Evolutionary conservation across 768 basidiomycete genomes (phyloP).

Genomic region (Dioszegia aurantiaca): DNA sequence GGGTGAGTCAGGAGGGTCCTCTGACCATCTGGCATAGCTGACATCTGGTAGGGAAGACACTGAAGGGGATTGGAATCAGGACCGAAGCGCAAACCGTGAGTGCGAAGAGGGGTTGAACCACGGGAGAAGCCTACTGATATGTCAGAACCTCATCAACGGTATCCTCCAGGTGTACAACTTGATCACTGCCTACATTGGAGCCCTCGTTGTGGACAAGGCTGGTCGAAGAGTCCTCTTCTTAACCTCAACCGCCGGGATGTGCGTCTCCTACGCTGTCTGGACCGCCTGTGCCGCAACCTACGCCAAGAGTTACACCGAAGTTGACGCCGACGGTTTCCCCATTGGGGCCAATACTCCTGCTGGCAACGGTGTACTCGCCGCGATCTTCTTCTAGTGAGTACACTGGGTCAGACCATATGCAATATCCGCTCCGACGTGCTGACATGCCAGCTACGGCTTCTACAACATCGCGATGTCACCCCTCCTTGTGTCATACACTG

Average conservation of each 20-base stretch:
- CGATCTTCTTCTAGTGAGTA: constrained; percentile 38
- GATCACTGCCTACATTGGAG: constrained; percentile 7
- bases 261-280: constrained; percentile 21
- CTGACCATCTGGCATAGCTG: no score
- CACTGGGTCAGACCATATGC: neutral
- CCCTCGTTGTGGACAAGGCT: constrained; percentile 40
- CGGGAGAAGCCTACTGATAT: neutral
- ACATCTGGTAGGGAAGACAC: constrained; percentile 34
- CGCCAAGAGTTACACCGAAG: constrained; percentile 24
- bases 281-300: constrained; percentile 37
- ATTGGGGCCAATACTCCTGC: constrained; percentile 29
- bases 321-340: constrained; percentile 28
- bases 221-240: constrained; percentile 44
- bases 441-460: constrained; percentile 36
- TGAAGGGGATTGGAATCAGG: constrained; percentile 45
- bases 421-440: neutral
- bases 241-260: constrained; percentile 31
- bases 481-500: constrained; percentile 37
- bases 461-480: constrained; percentile 42
- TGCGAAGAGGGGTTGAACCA: no score
- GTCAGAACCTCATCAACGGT: constrained; percentile 32
- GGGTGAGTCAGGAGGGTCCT: no score
- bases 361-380: constrained; percentile 41
- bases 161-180: constrained; percentile 36
- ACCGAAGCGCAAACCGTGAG: constrained; percentile 11